Evolutionary conservation across 108 stramenopile species (phyloP).

Genomic region (Asterionellopsis glacialis): DNA sequence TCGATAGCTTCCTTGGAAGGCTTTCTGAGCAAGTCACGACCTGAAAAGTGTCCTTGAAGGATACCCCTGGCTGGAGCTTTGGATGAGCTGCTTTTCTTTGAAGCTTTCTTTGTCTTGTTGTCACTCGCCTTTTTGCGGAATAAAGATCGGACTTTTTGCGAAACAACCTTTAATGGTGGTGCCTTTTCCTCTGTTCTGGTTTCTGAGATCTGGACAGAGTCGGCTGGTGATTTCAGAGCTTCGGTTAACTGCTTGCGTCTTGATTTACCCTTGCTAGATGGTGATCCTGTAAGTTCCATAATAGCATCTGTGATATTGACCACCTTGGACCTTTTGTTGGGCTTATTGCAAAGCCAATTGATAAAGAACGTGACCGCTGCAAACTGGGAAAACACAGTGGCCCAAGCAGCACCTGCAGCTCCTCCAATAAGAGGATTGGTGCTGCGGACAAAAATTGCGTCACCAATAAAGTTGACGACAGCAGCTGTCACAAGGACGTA

Average conservation of each 20-base stretch:
- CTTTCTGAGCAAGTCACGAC: slow-evolving; percentile 33
- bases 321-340: slow-evolving; percentile 1
- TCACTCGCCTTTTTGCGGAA: slow-evolving; percentile 3
- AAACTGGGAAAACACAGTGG: slow-evolving; percentile 80
- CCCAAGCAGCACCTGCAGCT: slow-evolving; percentile 88
- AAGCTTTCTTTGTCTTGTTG: background rate
- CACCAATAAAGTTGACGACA: slow-evolving; percentile 72
- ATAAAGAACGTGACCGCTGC: slow-evolving; percentile 66
- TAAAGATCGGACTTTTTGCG: background rate
- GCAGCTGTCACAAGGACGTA: slow-evolving; percentile 77
- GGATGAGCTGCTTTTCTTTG: slow-evolving; percentile 10
- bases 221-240: slow-evolving; percentile 3
- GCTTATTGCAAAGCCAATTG: slow-evolving; percentile 46
- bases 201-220: background rate
- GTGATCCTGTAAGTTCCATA: slow-evolving; percentile 52
- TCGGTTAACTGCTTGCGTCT: slow-evolving; percentile 28
- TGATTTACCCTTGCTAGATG: slow-evolving; percentile 18
- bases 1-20: slow-evolving; percentile 22
- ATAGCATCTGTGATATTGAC: slow-evolving; percentile 60
- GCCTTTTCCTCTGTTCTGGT: background rate
- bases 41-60: slow-evolving; percentile 20
- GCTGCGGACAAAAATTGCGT: slow-evolving; percentile 58
- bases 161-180: too few relatives aligned
- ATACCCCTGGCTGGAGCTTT: slow-evolving; percentile 31
- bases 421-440: slow-evolving; percentile 61